Evolutionary conservation across 345 rosid species (phyloP).

Genomic region (Eucalyptus virginea): DNA sequence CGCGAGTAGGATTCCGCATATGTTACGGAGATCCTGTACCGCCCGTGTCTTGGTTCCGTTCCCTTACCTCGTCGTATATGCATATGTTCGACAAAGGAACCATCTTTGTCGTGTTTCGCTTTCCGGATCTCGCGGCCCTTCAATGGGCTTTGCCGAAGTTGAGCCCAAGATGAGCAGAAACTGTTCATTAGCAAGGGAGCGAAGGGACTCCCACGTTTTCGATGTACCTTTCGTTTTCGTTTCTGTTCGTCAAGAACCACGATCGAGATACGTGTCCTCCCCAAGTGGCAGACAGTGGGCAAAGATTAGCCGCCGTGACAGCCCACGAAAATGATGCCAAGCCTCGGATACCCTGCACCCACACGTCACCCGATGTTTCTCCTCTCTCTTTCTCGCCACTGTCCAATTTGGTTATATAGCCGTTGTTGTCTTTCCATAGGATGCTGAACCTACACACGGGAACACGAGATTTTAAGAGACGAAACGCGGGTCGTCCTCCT

Average conservation of each 20-base stretch:
- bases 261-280: constrained; percentile 6
- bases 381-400: neutral
- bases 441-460: neutral
- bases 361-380: neutral
- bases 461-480: neutral
- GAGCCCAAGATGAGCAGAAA: neutral
- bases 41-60: neutral
- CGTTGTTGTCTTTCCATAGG: neutral
- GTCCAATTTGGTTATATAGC: neutral
- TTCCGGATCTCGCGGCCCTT: neutral
- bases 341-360: neutral
- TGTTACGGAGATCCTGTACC: neutral
- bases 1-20: neutral
- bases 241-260: neutral
- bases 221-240: neutral
- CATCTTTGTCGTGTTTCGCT: neutral
- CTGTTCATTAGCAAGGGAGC: neutral
- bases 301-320: constrained; percentile 11
- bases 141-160: neutral
- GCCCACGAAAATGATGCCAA: neutral
- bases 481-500: neutral
- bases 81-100: neutral
- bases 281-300: constrained; percentile 40
- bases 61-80: neutral
- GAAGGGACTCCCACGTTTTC: neutral